These are phyloP conservation scores for Kwoniella europaea DNA, from an alignment of 768 basidiomycete species.

Conservation along the genomic window DNA sequence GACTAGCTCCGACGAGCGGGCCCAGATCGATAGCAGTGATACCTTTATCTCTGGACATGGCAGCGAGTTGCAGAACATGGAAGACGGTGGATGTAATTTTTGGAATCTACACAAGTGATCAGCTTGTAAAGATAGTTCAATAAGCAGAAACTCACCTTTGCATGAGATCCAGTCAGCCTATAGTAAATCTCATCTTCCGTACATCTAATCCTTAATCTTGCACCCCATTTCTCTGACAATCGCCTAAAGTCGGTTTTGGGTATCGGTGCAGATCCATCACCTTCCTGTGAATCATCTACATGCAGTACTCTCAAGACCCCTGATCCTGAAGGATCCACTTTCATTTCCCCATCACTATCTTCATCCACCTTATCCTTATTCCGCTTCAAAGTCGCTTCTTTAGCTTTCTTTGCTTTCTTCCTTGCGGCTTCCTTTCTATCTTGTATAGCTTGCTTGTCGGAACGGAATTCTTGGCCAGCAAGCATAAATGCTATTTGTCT, in stretches of 20 bases:
- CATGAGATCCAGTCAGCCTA: constrained; percentile 44
- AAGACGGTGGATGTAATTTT: constrained; percentile 42
- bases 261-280: constrained; percentile 2
- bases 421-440: constrained; percentile 19
- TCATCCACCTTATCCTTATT: constrained; percentile 11
- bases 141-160: constrained; percentile 35
- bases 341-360: constrained; percentile 11
- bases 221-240: constrained; percentile 44
- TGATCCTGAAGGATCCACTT: constrained; percentile 18
- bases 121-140: not conserved
- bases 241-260: constrained; percentile 25
- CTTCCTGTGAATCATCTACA: constrained; percentile 33
- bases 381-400: constrained; percentile 10
- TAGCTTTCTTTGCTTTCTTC: constrained; percentile 20
- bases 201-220: constrained; percentile 41
- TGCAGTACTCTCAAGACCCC: constrained; percentile 28
- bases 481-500: constrained; percentile 39
- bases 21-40: constrained; percentile 51
- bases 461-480: constrained; percentile 38
- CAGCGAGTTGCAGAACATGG: constrained; percentile 44
- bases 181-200: constrained; percentile 49
- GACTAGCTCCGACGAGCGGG: constrained; percentile 44
- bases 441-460: constrained; percentile 37
- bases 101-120: constrained; percentile 22
- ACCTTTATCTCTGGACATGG: constrained; percentile 45